Base-by-base conservation (phyloP, 2,329 filamentous ascomycete genomes). In the Penicillium sp. region DNA sequence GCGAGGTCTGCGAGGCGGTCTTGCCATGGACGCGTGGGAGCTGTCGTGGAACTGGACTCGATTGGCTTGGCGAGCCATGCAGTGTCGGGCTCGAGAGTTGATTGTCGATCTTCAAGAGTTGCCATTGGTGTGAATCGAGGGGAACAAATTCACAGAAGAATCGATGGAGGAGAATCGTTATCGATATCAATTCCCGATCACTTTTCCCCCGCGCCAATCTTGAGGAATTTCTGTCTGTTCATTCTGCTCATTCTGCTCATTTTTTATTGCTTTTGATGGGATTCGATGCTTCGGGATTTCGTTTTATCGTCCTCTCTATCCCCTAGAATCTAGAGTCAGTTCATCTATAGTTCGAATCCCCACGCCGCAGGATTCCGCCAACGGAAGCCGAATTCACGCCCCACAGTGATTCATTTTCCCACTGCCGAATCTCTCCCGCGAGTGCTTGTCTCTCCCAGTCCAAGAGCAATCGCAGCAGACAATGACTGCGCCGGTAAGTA, bases 1-100 rank as follows among this genome's bases (percentile, higher is more conserved):
- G 61, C 57, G 10, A 69, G 45, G 33, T 58, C 57, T 30, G 57
- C 51, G 4, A 68, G 52, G 5, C 56, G 49, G 16, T 50, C 42
- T 13, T 48, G 41, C 41, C 48, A 45, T 25, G 44, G 30, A 3
- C 18, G 33, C 39, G 33, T 32, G 10, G 29, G 32, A 11, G 34
- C 22, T 17, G 35, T 20, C 22, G 38, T 38, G 29, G 39, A 37
- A 33, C 42, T 38, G 15, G 34, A 38, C 47, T 34, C 60, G 41
- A 31, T 54, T 47, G 46, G 57, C 53, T 35, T 55, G 47, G 43
- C 55, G 17, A 30, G 27, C 13, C n/a, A n/a, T n/a, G n/a, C n/a
- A n/a, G n/a, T n/a, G n/a, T n/a, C n/a, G n/a, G n/a, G n/a, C n/a
- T n/a, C n/a, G n/a, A n/a, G n/a, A n/a, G n/a, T n/a, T n/a, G n/a